Percentiles rank a stretch among this genome's conserved stretches.
phyloP scores from a whole-genome alignment of 768 basidiomycete species.

The Neoboletus magnificus region DNA sequence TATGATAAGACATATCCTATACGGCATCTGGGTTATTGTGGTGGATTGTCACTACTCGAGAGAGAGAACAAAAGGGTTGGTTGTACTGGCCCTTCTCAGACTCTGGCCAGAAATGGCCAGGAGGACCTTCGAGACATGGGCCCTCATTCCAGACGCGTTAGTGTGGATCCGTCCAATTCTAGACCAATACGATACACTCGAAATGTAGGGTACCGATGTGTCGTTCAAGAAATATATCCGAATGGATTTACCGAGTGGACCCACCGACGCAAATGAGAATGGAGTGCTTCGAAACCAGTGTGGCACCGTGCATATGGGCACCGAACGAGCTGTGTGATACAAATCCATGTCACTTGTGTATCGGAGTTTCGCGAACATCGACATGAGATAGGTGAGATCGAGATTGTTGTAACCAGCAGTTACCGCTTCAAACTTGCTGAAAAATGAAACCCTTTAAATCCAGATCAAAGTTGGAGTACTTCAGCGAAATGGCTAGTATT shows the following conservation, averaged over 20 bases:
- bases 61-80: neutral
- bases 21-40: neutral
- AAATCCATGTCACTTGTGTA: neutral
- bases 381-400: neutral
- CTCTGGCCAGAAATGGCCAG: neutral
- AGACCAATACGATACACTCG: neutral
- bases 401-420: neutral
- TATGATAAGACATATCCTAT: neutral
- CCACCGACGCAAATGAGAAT: neutral
- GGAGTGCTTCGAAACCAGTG: neutral
- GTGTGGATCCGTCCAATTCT: neutral
- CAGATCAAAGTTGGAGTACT: neutral
- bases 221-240: neutral
- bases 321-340: neutral
- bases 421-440: neutral
- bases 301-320: neutral
- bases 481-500: too few species aligned
- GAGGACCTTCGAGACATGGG: neutral
- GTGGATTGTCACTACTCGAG: neutral
- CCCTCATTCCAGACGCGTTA: neutral
- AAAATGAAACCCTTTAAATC: neutral
- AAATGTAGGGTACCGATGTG: slow-evolving; percentile 5
- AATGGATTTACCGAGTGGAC: neutral
- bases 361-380: neutral
- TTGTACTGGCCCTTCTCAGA: neutral